Percentiles rank a stretch among this genome's conserved stretches.
phyloP scores from a whole-genome alignment of 2,329 filamentous ascomycete genomes.

The Sporothrix luriei region DNA sequence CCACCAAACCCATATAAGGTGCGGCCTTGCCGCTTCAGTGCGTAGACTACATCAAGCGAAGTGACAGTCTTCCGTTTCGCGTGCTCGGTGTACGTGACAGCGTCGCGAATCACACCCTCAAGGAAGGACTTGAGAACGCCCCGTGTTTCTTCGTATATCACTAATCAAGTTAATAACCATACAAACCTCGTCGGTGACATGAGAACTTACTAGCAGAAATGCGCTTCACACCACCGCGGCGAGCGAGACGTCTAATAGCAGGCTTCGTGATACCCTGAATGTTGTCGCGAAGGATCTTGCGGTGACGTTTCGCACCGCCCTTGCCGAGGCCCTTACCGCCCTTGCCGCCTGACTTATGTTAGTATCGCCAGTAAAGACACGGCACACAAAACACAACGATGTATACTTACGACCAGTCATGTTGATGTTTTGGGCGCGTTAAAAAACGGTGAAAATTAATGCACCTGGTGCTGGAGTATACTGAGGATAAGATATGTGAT shows the following conservation, averaged over 20 bases:
- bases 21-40: constrained; percentile 69
- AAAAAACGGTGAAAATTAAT: constrained; percentile 18
- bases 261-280: constrained; percentile 99
- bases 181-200: background rate
- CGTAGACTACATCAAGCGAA: constrained; percentile 68
- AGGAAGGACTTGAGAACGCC: constrained; percentile 79
- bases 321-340: constrained; percentile 98
- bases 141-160: constrained; percentile 80
- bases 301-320: constrained; percentile 97
- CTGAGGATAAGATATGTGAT: constrained; percentile 7
- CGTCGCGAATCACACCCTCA: constrained; percentile 74
- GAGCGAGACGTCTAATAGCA: constrained; percentile 95
- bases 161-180: constrained; percentile 40
- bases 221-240: constrained; percentile 99
- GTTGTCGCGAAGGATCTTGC: constrained; percentile 99
- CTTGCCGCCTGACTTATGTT: constrained; percentile 70
- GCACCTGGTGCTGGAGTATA: constrained; percentile 25
- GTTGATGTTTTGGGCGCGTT: constrained; percentile 33
- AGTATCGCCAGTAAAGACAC: constrained; percentile 40
- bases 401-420: constrained; percentile 40
- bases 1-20: constrained; percentile 89
- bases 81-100: constrained; percentile 78
- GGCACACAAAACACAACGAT: constrained; percentile 31
- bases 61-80: constrained; percentile 81
- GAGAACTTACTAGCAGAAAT: constrained; percentile 82